A percentile compares a stretch with the other conserved stretches of the same genome.
Conservation (phyloP, 257 asterid genomes). For the Prunella vulgaris region DNA sequence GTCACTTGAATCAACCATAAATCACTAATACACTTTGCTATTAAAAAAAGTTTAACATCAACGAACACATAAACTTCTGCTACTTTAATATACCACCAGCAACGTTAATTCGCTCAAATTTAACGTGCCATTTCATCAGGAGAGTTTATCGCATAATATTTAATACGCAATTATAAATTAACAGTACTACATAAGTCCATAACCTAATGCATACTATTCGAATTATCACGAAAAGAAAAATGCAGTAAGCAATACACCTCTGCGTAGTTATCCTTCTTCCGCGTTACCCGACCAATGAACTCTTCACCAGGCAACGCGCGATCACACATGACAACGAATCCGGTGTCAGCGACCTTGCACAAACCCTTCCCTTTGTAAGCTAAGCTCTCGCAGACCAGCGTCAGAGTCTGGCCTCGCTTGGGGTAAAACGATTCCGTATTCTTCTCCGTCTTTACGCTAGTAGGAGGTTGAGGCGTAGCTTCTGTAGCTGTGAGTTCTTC, state of each 20-base stretch:
- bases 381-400: conserved; percentile 77
- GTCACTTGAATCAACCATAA: conserved; percentile 1
- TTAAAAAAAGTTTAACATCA: neutral
- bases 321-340: conserved; percentile 82
- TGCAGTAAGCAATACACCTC: conserved; percentile 46
- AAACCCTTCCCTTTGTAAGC: conserved; percentile 91
- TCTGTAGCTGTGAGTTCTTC: conserved; percentile 30
- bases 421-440: conserved; percentile 46
- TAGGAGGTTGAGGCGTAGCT: conserved; percentile 18
- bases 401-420: conserved; percentile 82
- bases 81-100: neutral
- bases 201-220: neutral
- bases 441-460: conserved; percentile 6
- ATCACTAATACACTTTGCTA: neutral
- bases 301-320: conserved; percentile 91
- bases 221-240: neutral
- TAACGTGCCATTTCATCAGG: neutral
- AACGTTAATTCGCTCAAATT: neutral
- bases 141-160: neutral
- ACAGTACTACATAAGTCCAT: neutral
- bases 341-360: conserved; percentile 78
- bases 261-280: conserved; percentile 71
- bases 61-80: neutral
- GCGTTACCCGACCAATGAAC: conserved; percentile 76
- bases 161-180: neutral